Percentiles rank a stretch among this genome's conserved stretches.
Conservation (phyloP, 768 basidiomycete genomes). For the Polyporus arcularius region DNA sequence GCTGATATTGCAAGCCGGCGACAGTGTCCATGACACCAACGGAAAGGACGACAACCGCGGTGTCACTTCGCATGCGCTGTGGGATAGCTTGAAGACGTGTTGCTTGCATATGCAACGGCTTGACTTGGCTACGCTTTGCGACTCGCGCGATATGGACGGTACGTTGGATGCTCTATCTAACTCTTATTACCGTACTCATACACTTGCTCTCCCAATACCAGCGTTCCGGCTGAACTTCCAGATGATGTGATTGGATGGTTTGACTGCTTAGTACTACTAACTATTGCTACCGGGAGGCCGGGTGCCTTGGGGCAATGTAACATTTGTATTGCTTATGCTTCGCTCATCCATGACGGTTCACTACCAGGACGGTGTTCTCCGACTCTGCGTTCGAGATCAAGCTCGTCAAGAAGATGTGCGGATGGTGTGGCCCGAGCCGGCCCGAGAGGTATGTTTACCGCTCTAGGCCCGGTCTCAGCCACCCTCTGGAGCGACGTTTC, state of each 20-base stretch:
- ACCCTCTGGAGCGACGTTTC: background rate
- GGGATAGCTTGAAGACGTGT: conserved; percentile 86
- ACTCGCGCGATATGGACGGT: conserved; percentile 70
- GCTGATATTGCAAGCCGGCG: conserved; percentile 84
- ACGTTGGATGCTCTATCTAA: conserved; percentile 12
- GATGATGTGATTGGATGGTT: conserved; percentile 10
- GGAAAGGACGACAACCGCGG: conserved; percentile 58
- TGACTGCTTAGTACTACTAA: background rate
- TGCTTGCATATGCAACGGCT: conserved; percentile 78
- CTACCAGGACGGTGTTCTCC: too few relatives aligned
- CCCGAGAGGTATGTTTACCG: background rate
- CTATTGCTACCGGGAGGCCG: background rate
- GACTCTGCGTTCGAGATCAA: background rate
- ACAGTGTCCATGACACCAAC: conserved; percentile 56
- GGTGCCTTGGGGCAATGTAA: background rate
- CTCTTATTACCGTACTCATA: background rate
- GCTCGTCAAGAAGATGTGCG: background rate
- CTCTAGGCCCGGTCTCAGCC: background rate
- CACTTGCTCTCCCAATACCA: background rate
- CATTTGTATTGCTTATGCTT: background rate
- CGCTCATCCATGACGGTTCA: background rate
- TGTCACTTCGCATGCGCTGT: conserved; percentile 75
- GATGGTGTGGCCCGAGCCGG: background rate
- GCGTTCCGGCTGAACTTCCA: conserved; percentile 25
- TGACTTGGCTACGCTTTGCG: conserved; percentile 78